Percentiles rank a stretch among this genome's conserved stretches.
Conservation (phyloP, 768 basidiomycete genomes). For the Lactarius quietus region DNA sequence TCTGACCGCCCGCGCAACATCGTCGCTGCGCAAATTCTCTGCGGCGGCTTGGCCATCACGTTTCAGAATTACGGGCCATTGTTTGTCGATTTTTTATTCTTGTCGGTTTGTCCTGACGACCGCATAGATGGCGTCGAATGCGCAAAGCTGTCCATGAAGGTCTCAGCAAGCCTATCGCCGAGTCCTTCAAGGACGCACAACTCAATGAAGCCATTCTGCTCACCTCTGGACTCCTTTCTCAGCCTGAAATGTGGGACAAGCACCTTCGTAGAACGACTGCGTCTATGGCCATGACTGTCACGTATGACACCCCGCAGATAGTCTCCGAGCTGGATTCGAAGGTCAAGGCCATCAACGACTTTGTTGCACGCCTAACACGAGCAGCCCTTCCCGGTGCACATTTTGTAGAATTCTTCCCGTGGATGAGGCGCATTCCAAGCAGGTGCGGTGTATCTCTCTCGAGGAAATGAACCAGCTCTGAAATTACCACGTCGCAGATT, state of each 20-base stretch:
- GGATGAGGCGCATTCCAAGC: constrained; percentile 14
- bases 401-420: constrained; percentile 19
- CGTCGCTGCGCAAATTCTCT: constrained; percentile 20
- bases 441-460: neutral
- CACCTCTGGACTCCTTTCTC: neutral
- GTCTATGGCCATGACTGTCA: constrained; percentile 13
- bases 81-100: constrained; percentile 4
- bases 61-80: constrained; percentile 20
- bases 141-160: constrained; percentile 16
- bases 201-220: constrained; percentile 7
- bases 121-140: constrained; percentile 22
- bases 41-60: constrained; percentile 20
- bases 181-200: neutral
- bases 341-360: neutral
- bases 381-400: constrained; percentile 9
- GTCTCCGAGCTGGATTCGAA: neutral
- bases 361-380: neutral
- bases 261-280: constrained; percentile 4
- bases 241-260: neutral
- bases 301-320: constrained; percentile 14
- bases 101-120: neutral
- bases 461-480: too few relatives aligned
- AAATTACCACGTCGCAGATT: neutral
- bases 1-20: constrained; percentile 24
- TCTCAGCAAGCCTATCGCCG: neutral